Percentiles rank a stretch among this genome's conserved stretches.
Evolutionary conservation across 495 filamentous ascomycete genomes (phyloP).

Genomic region (Podospora conica): DNA sequence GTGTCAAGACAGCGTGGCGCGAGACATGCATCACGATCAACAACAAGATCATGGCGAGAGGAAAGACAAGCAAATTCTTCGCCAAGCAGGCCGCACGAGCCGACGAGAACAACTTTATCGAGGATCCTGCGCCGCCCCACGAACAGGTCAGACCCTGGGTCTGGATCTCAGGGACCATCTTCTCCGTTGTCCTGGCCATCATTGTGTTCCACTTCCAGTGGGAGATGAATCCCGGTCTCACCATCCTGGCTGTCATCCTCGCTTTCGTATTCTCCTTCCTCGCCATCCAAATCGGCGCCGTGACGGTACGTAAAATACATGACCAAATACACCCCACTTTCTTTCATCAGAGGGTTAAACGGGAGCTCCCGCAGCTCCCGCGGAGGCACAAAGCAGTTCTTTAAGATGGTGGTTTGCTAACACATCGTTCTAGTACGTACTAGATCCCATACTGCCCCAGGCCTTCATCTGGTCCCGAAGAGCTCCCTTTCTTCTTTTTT

Average conservation of each 20-base stretch:
- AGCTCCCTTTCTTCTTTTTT: too few species aligned
- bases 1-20: constrained; percentile 45
- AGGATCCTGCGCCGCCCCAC: constrained; percentile 46
- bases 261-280: constrained; percentile 66
- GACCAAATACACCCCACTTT: too few species aligned
- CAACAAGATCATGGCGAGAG: constrained; percentile 27
- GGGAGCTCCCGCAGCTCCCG: too few species aligned
- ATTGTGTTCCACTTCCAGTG: constrained; percentile 56
- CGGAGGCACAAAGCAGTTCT: too few species aligned
- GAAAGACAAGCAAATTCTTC: constrained; percentile 44
- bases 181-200: constrained; percentile 48
- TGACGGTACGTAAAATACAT: too few species aligned
- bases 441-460: too few species aligned
- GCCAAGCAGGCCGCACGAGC: constrained; percentile 32
- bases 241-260: constrained; percentile 54
- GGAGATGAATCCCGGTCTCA: constrained; percentile 54
- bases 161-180: constrained; percentile 50
- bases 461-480: too few species aligned
- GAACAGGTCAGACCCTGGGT: constrained; percentile 58
- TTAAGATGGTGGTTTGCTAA: too few species aligned
- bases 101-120: constrained; percentile 28
- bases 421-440: too few species aligned
- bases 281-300: constrained; percentile 57
- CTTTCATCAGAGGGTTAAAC: too few species aligned
- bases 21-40: constrained; percentile 42